phyloP scores from a whole-genome alignment of 768 basidiomycete species.

The Dacryopinax primogenitus region DNA sequence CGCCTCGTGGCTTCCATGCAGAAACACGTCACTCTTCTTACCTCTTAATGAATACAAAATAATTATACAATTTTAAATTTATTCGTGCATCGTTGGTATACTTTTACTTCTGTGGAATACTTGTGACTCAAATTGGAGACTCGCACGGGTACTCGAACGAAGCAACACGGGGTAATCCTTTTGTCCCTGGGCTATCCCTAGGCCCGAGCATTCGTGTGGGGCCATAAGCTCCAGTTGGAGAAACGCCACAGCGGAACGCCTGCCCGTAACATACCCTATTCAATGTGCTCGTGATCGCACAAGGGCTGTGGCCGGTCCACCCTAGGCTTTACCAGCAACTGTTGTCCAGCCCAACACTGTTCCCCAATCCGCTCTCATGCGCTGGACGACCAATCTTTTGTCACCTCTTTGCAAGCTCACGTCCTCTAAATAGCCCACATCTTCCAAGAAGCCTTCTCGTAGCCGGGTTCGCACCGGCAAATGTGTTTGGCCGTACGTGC shows the following conservation, averaged over 20 bases:
- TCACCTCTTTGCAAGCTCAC: constrained; percentile 51
- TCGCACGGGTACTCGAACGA: background rate
- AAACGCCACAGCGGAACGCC: background rate
- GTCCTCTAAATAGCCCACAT: constrained; percentile 71
- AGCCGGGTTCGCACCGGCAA: constrained; percentile 48
- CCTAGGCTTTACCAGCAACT: constrained; percentile 17
- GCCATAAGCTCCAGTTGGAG: background rate
- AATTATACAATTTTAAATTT: too few relatives aligned
- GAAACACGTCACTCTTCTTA: constrained; percentile 3
- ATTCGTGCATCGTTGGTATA: too few relatives aligned
- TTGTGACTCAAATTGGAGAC: constrained; percentile 6
- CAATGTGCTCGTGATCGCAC: too few relatives aligned
- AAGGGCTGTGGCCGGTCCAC: too few relatives aligned
- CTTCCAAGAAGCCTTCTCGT: constrained; percentile 71
- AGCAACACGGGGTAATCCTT: background rate
- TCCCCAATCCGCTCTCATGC: constrained; percentile 88
- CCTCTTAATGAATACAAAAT: background rate
- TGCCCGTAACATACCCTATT: background rate
- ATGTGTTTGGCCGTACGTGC: constrained; percentile 46
- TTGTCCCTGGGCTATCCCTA: background rate
- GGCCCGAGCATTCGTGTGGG: background rate
- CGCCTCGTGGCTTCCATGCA: constrained; percentile 7
- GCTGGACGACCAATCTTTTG: constrained; percentile 62
- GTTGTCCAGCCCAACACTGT: constrained; percentile 47
- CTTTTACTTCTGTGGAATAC: too few relatives aligned